Evolutionary conservation across 768 basidiomycete species (phyloP), one percentile per base, ranked within the genome.

Genomic region (Boletus bicolor): DNA sequence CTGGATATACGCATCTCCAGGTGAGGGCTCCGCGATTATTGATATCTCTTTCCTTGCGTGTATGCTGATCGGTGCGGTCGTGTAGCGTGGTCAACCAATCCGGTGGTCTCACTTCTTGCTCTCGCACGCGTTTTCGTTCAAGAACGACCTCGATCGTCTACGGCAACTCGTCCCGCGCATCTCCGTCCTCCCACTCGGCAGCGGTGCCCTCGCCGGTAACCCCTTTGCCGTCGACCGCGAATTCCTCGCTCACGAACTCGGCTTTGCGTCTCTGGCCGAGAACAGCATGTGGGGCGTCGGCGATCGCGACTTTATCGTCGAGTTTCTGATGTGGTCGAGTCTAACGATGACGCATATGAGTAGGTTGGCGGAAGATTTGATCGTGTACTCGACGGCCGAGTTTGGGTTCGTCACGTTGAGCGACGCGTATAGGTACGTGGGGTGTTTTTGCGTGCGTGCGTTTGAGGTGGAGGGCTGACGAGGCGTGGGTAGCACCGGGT

Each of bases 1-100:
- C 97, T 15, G 97, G 97, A 7, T 99, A 98, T 72, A 99, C 97
- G 0, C 97, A 99, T 75, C 79, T 99, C 38, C 95, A 98, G 82
- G 95, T 92, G 65, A 48, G 76, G 11, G 11, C 3, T 30, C 26
- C 10, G 10, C 4, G 17, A 49, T 4, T 9, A 19, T 47, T 3
- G 6, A 19, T 17, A 28, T 2, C 10, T 37, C 37, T 34, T 3
- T 36, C 28, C 28, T 4, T 28, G 1, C 14, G 5, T 1, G 9
- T 8, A 26, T 41, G 36, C 37, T 59, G 21, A 62, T 62, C 14
- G 28, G 3, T 14, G n/a, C 21, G 49, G 11, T 30, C 28, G 10
- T 34, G 30, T 62, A 99, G 96, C 89, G 97, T 38, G 97, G 89
- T 19, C 95, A 98, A 80, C 97, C 97, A 36, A 96, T 99, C 68